Base-by-base conservation (phyloP, 371 early-diverging fungal species). In the Synchytrium microbalum region DNA sequence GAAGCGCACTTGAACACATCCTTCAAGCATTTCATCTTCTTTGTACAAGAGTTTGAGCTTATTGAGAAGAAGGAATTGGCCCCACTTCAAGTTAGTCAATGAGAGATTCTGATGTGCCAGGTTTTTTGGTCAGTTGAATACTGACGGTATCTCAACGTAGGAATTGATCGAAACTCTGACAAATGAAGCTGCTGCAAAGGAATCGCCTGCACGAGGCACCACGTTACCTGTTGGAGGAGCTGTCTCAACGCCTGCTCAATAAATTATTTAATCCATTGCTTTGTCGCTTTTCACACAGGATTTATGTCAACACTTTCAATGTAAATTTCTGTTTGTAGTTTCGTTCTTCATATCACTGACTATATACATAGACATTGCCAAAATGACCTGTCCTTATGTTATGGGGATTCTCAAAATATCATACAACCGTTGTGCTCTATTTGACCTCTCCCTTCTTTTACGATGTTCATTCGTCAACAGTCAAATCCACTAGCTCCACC, bases 21-120 rank as follows among this genome's bases (percentile, higher is more conserved):
- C 64, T 92, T 92, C 74, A 90, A 89, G 67, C 94, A 93, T 70
- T 92, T 92, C 73, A 83, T 90, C 27, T 78, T 84, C 26, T 92
- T 93, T 74, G 88, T 86, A 53, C 81, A 83, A 62, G 89, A 91
- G 73, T 93, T 90, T 71, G 64, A 80, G 55, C 75, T 92, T 62
- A 83, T 93, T 32, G 85, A 88, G 26, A 67, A 75, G 61, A 84
- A 85, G 61, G 90, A 90, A 59, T 69, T 88, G 30, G 84, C 78
- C 14, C 89, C 90, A 25, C 69, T 89, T 53, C 67, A 80, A 0
- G 86, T 38, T 5, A 38, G 46, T 38, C n/a, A 38, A 38, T 38
- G 5, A 38, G 10, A 10, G 10, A 38, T 19, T 19, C 46, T 38
- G 46, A 38, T 19, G 19, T 10, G 5, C 46, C 10, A 5, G 10